Percentiles rank a stretch among this genome's conserved stretches.
These are phyloP conservation scores for Leccinum olivaceoglutinosum DNA, from an alignment of 1,284 basidiomycete species.

Conservation along the genomic window DNA sequence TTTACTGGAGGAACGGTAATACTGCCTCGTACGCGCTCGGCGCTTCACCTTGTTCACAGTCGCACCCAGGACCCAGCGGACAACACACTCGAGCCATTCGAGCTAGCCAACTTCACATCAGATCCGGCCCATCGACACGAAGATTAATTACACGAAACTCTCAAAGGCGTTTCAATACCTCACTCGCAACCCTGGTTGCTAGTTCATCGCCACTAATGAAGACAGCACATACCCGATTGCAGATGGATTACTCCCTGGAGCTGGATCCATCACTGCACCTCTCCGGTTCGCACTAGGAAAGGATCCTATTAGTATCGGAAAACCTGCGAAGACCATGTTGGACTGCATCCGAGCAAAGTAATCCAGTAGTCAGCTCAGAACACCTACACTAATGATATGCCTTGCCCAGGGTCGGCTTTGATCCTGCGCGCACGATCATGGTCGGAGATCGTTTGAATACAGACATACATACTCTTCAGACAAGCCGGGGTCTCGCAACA, in stretches of 20 bases:
- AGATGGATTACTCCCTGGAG: constrained; percentile 80
- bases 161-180: constrained; percentile 93
- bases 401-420: constrained; percentile 68
- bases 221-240: constrained; percentile 86
- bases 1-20: constrained; percentile 83
- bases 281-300: constrained; percentile 70
- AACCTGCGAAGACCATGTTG: constrained; percentile 89
- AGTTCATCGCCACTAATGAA: constrained; percentile 90
- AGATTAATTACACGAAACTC: constrained; percentile 88
- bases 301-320: constrained; percentile 81
- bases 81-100: constrained; percentile 69
- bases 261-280: constrained; percentile 82
- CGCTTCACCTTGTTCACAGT: background rate
- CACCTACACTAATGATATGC: constrained; percentile 1
- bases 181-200: constrained; percentile 69
- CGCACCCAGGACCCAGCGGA: constrained; percentile 71
- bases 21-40: constrained; percentile 20
- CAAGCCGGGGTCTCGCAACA: constrained; percentile 78
- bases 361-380: constrained; percentile 22
- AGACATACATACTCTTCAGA: constrained; percentile 82
- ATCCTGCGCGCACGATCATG: constrained; percentile 86
- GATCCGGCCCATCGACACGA: constrained; percentile 69
- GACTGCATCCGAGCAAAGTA: constrained; percentile 96
- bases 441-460: constrained; percentile 93
- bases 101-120: constrained; percentile 62